Evolutionary conservation across 345 rosid species (phyloP), one percentile per base, ranked within the genome.

Genomic region (Kandelia obovata): DNA sequence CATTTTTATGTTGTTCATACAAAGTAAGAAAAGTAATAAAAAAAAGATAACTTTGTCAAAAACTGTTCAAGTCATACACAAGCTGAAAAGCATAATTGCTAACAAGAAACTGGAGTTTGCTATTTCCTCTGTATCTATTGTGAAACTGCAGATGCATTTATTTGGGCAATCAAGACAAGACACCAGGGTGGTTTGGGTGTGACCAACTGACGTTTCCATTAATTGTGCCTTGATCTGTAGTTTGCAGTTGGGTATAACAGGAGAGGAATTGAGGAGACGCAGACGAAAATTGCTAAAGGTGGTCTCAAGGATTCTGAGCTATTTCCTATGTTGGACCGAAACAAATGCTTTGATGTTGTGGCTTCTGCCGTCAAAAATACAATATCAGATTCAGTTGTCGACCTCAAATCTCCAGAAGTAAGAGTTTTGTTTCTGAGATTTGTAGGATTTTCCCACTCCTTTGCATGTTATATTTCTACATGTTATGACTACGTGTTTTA

Each of bases 241-340:
- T 94, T 88, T 89, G 98, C 97, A 71, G 95, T 91, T 80, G 97
- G 84, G 23, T 94, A 86, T 75, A 87, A 83, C 69, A 86, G 95
- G 77, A 88, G 98, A 83, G 98, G 98, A 56, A 77, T 81, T 66
- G 91, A 89, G 74, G 90, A 89, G 78, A 79, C 75, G 0, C 79
- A 81, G 63, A 58, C 66, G 69, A 91, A 85, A 77, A 64, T 43
- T 52, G 47, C 77, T 20, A 83, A 85, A 66, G 81, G 78, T 61
- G 68, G 66, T 8, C 73, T 76, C 21, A 79, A 76, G 61, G 81
- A 75, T 77, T 70, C 81, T 15, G 79, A 80, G 57, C 68, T 61
- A 43, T 75, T 73, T 65, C 75, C 93, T 30, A 58, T 91, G 73
- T 71, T 94, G 83, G 88, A 91, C 76, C 91, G 95, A 21, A 78